Percentiles rank a stretch among this genome's conserved stretches.
These are phyloP conservation scores for Termitomyces sp. DNA, from an alignment of 768 basidiomycete genomes.

Conservation along the genomic window DNA sequence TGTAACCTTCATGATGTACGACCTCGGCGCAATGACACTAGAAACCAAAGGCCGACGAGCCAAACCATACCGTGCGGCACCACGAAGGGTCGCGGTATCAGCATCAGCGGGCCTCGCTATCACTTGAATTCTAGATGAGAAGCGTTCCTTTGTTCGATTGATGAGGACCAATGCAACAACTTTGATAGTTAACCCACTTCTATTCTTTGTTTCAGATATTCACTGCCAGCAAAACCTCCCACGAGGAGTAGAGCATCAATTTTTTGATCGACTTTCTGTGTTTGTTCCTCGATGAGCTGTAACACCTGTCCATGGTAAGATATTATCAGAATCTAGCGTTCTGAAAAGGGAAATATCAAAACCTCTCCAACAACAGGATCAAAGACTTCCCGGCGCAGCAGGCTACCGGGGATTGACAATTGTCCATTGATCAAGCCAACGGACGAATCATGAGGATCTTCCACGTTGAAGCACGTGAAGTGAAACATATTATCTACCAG, in stretches of 20 bases:
- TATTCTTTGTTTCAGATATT: conserved; percentile 77
- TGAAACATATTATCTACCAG: conserved; percentile 73
- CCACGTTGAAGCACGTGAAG: conserved; percentile 87
- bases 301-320: conserved; percentile 48
- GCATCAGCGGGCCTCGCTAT: conserved; percentile 83
- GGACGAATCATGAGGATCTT: conserved; percentile 73
- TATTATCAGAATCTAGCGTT: conserved; percentile 2
- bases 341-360: conserved; percentile 14
- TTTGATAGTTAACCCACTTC: conserved; percentile 43
- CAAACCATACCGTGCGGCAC: conserved; percentile 85
- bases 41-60: conserved; percentile 74
- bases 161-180: conserved; percentile 9
- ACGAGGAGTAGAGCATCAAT: conserved; percentile 86
- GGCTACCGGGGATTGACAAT: conserved; percentile 73
- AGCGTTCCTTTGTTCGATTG: conserved; percentile 45
- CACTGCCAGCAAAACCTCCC: conserved; percentile 84
- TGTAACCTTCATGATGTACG: conserved; percentile 81
- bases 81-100: conserved; percentile 84
- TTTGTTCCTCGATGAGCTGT: conserved; percentile 73
- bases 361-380: conserved; percentile 84
- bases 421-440: conserved; percentile 83
- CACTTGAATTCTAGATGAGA: conserved; percentile 59
- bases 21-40: conserved; percentile 74
- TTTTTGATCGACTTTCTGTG: conserved; percentile 57
- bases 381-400: conserved; percentile 82